A percentile compares a stretch with the other conserved stretches of the same genome.
These are phyloP conservation scores for Phytophthora sp. DNA, from an alignment of 352 stramenopile genomes.

Conservation along the genomic window DNA sequence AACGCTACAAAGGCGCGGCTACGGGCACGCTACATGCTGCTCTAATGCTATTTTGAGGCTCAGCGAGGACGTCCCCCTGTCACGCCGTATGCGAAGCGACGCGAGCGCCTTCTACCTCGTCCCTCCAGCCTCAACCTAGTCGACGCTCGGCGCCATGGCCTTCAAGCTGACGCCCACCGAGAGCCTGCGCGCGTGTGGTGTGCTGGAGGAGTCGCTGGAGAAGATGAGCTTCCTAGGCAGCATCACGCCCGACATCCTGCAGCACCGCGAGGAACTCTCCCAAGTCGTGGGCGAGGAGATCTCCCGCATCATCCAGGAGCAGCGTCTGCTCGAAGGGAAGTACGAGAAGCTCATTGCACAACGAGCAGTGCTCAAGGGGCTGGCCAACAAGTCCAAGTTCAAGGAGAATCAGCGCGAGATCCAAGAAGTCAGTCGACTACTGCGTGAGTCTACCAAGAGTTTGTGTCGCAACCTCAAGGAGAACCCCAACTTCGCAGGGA, in stretches of 20 bases:
- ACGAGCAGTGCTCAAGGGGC: conserved; percentile 85
- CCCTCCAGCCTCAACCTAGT: neutral
- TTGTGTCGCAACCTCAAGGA: conserved; percentile 93
- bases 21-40: neutral
- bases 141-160: conserved; percentile 28
- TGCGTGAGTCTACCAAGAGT: conserved; percentile 93
- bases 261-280: conserved; percentile 92
- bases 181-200: conserved; percentile 71
- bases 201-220: conserved; percentile 91
- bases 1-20: too few relatives aligned
- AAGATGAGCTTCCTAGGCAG: conserved; percentile 91
- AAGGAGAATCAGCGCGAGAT: conserved; percentile 94
- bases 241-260: conserved; percentile 92
- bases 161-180: conserved; percentile 76
- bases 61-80: neutral
- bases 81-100: conserved; percentile 21
- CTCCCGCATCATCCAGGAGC: conserved; percentile 92
- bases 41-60: conserved; percentile 25
- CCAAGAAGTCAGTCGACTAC: conserved; percentile 88
- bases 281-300: conserved; percentile 94
- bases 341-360: conserved; percentile 93
- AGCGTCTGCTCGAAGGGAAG: conserved; percentile 83
- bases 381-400: conserved; percentile 94
- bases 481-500: conserved; percentile 93
- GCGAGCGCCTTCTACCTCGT: neutral